Evolutionary conservation across 2,329 filamentous ascomycete species (phyloP).

Genomic region (Stromatinia cepivora): DNA sequence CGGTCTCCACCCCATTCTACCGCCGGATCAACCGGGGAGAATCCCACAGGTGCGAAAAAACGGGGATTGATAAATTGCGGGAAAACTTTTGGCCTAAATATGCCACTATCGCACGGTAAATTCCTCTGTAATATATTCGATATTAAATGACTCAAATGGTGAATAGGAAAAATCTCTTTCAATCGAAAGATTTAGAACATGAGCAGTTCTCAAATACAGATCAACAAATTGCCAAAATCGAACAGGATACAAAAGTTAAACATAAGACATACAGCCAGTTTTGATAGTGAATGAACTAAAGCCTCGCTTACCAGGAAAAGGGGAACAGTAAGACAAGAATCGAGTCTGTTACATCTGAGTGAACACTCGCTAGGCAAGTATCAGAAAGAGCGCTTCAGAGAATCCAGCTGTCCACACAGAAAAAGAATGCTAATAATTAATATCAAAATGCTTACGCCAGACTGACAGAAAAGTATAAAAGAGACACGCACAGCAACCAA

Average conservation of each 20-base stretch:
- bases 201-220: neutral
- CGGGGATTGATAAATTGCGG: neutral
- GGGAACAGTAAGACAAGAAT: neutral
- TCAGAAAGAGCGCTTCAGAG: neutral
- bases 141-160: neutral
- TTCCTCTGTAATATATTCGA: neutral
- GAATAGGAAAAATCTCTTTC: neutral
- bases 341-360: too few species aligned
- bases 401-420: neutral
- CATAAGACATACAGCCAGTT: neutral
- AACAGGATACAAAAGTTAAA: too few species aligned
- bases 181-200: neutral
- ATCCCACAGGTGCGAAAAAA: neutral
- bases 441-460: too few species aligned
- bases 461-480: too few species aligned
- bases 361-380: too few species aligned
- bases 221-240: too few species aligned
- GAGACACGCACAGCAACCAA: too few species aligned
- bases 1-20: neutral
- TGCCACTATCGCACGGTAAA: neutral
- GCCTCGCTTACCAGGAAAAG: neutral
- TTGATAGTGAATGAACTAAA: neutral
- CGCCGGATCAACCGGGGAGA: neutral
- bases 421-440: too few species aligned
- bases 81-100: neutral